These are phyloP conservation scores for Gnomoniopsis smithogilvyi DNA, from an alignment of 2,329 filamentous ascomycete genomes.

Conservation along the genomic window DNA sequence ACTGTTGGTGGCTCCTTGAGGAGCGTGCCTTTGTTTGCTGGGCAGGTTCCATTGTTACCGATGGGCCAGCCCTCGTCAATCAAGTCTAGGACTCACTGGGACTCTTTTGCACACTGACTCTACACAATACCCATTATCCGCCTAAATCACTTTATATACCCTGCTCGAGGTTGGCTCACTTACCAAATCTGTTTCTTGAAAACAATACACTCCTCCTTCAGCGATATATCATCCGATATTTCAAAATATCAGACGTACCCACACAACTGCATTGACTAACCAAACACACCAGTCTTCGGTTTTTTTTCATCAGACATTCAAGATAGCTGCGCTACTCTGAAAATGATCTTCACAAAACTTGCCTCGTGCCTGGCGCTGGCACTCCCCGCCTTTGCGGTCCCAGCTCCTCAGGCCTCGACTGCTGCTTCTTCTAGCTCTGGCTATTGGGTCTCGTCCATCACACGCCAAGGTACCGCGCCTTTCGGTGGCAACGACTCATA, in stretches of 20 bases:
- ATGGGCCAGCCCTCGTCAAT: neutral
- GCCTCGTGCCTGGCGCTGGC: constrained; percentile 16
- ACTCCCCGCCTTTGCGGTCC: constrained; percentile 16
- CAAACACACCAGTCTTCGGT: neutral
- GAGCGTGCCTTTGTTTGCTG: neutral
- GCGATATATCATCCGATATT: neutral
- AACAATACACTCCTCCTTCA: neutral
- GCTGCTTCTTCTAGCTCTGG: constrained; percentile 21
- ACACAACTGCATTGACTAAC: neutral
- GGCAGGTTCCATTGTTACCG: neutral
- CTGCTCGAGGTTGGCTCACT: neutral
- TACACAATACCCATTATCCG: neutral
- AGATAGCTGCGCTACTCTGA: constrained; percentile 18
- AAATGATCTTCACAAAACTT: constrained; percentile 19
- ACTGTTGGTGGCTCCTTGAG: neutral
- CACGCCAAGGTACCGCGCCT: constrained; percentile 66
- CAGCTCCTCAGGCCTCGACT: constrained; percentile 7
- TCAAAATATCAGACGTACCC: neutral
- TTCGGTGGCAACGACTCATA: constrained; percentile 58
- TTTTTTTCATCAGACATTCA: constrained; percentile 3
- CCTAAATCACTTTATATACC: neutral
- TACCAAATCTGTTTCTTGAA: neutral
- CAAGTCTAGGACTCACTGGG: neutral
- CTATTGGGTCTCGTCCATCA: constrained; percentile 72
- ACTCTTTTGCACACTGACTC: neutral